Conservation (phyloP, 148 eudicot species). For the Talinum fruticosum region DNA sequence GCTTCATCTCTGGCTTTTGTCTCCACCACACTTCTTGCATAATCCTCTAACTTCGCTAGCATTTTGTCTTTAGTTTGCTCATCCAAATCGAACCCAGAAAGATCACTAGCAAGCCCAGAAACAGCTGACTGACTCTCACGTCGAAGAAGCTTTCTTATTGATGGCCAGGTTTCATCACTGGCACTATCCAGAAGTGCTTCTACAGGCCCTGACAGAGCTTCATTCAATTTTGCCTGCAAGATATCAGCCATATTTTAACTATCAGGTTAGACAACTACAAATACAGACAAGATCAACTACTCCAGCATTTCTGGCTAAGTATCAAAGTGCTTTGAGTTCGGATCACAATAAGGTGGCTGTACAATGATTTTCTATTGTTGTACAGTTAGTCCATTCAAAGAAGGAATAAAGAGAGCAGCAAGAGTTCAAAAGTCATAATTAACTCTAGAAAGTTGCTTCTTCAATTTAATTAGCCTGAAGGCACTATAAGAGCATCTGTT, state of each 20-base stretch:
- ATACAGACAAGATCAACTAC: not conserved
- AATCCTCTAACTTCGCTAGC: conserved; percentile 56
- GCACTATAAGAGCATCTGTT: no score
- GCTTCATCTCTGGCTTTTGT: conserved; percentile 90
- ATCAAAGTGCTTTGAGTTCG: not conserved
- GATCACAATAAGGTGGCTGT: not conserved
- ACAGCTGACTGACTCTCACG: conserved; percentile 83
- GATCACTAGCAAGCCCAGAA: conserved; percentile 63
- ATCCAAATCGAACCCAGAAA: conserved; percentile 83
- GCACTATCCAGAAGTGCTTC: conserved; percentile 96
- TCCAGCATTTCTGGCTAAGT: not conserved
- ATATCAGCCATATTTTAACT: conserved; percentile 6
- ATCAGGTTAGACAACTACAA: not conserved
- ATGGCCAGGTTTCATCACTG: conserved; percentile 88
- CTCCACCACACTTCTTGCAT: conserved; percentile 83
- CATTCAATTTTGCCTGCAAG: conserved; percentile 68
- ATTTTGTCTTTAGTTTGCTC: conserved; percentile 56
- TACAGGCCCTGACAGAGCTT: conserved; percentile 80
- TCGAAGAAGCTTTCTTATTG: conserved; percentile 75
- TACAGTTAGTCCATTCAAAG: not conserved
- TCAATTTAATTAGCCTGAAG: not conserved
- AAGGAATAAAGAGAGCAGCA: not conserved
- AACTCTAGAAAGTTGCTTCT: not conserved
- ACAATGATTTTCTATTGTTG: not conserved
- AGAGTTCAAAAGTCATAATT: not conserved